These are phyloP conservation scores for Eutrema japonicum DNA, from an alignment of 345 rosid species.

Conservation along the genomic window DNA sequence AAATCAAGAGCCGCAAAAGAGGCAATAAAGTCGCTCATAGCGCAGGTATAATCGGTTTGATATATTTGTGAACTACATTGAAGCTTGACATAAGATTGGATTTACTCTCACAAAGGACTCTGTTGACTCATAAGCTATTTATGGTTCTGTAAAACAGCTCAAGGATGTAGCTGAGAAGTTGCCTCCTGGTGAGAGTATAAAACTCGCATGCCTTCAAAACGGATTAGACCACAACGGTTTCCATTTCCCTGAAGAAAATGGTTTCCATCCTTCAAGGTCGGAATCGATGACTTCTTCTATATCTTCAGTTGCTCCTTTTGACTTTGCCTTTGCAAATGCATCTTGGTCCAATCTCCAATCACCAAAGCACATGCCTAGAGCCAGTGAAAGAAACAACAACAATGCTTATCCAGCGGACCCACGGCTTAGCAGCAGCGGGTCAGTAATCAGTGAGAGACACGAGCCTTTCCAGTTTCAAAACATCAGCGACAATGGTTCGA, in stretches of 20 bases:
- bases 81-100: conserved; percentile 19
- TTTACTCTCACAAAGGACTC: not conserved
- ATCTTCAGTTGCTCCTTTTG: conserved; percentile 54
- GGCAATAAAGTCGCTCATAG: conserved; percentile 88
- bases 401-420: conserved; percentile 43
- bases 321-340: conserved; percentile 54
- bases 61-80: conserved; percentile 16
- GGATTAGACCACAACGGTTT: conserved; percentile 75
- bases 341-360: conserved; percentile 48
- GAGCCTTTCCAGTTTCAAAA: conserved; percentile 58
- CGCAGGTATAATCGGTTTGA: conserved; percentile 60
- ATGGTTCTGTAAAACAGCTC: conserved; percentile 56
- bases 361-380: conserved; percentile 50
- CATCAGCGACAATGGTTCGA: conserved; percentile 56
- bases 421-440: conserved; percentile 55
- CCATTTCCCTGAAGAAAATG: conserved; percentile 47
- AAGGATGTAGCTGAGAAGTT: conserved; percentile 95
- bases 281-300: conserved; percentile 60
- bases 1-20: conserved; percentile 95
- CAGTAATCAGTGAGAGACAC: conserved; percentile 53
- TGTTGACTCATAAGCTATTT: conserved; percentile 9
- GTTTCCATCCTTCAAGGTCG: conserved; percentile 62
- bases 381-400: conserved; percentile 50
- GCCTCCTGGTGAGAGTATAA: conserved; percentile 73
- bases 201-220: conserved; percentile 58